Conservation (phyloP, 176 grass and related monocot genomes). For the Musa beccarii region DNA sequence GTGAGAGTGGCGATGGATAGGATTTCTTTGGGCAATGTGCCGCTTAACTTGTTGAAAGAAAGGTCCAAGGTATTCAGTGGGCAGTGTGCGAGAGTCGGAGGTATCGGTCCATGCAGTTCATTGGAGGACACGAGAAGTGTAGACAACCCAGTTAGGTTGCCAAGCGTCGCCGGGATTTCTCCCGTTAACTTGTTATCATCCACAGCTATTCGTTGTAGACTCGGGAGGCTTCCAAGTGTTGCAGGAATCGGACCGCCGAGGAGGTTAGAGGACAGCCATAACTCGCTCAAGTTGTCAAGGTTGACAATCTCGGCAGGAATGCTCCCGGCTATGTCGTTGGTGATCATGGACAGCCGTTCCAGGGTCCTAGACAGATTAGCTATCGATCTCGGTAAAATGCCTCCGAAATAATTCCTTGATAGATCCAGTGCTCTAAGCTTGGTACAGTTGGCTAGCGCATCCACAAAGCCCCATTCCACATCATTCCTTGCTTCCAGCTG, state of each 20-base stretch:
- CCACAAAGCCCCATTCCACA: background rate
- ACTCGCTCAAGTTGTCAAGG: background rate
- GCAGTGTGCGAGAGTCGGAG: background rate
- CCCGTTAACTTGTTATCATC: background rate
- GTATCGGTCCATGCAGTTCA: background rate
- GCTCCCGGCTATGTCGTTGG: slow-evolving; percentile 6
- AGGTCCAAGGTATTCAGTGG: slow-evolving; percentile 6
- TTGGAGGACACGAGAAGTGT: background rate
- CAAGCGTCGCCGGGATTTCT: background rate
- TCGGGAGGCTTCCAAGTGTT: background rate
- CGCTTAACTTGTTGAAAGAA: background rate
- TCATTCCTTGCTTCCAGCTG: background rate
- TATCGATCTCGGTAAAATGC: background rate
- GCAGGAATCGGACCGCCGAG: slow-evolving; percentile 1
- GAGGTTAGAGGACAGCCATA: background rate
- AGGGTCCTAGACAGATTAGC: background rate
- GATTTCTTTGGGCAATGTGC: background rate
- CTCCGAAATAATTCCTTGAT: background rate
- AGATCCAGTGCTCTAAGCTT: background rate
- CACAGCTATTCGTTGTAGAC: background rate
- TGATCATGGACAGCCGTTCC: background rate
- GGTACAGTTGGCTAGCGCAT: background rate
- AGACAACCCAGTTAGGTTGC: background rate
- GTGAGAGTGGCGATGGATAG: slow-evolving; percentile 3
- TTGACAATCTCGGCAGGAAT: slow-evolving; percentile 19